phyloP scores from a whole-genome alignment of 495 filamentous ascomycete genomes.

The Amniculicola lignicola region DNA sequence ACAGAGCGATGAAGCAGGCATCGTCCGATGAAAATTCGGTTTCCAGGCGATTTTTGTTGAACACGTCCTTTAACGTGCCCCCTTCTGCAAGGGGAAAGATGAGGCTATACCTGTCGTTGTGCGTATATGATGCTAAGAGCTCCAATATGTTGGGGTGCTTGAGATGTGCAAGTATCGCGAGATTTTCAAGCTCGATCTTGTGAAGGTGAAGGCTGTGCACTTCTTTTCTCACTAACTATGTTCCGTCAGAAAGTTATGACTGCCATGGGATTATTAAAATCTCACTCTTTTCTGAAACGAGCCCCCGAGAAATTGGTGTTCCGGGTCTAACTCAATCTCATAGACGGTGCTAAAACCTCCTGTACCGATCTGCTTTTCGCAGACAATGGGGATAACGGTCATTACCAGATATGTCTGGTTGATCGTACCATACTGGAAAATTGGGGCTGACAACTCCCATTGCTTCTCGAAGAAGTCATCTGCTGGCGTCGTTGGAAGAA shows the following conservation, averaged over 20 bases:
- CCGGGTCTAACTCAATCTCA: conserved; percentile 1
- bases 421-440: background rate
- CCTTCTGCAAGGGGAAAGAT: conserved; percentile 23
- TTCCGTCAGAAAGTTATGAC: background rate
- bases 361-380: background rate
- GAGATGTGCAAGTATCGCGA: background rate
- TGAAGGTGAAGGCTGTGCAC: background rate
- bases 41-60: background rate
- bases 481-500: background rate
- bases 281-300: background rate
- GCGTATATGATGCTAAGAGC: conserved; percentile 20
- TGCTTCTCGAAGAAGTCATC: conserved; percentile 6
- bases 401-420: background rate
- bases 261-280: no score
- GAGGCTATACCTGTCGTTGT: conserved; percentile 14
- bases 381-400: background rate
- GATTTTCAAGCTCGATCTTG: conserved; percentile 5
- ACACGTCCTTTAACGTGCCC: background rate
- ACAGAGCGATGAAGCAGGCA: background rate
- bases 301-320: background rate
- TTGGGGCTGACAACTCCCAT: conserved; percentile 3
- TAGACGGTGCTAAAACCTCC: conserved; percentile 6
- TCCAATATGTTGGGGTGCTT: conserved; percentile 13
- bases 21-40: conserved; percentile 1
- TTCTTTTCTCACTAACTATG: background rate